Base-by-base conservation (phyloP, 2,329 filamentous ascomycete species). In the Emericellopsis cladophorae region DNA sequence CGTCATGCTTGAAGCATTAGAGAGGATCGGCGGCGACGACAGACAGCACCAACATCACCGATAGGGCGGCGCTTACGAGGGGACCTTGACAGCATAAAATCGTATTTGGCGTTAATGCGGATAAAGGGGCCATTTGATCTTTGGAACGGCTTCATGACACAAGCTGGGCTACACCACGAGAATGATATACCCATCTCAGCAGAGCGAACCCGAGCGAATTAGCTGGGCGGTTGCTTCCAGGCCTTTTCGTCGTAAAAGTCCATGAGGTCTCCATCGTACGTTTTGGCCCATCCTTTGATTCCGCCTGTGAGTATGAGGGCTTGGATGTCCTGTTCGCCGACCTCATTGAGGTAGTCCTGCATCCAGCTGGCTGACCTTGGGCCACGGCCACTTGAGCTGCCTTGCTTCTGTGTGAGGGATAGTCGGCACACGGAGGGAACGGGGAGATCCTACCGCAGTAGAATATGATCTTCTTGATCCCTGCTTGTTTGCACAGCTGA, bases 1-100 rank as follows among this genome's bases (percentile, higher is more conserved):
- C 22, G 89, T 98, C 42, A 95, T 98, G 90, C 76, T 98, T 42
- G 93, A 98, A 66, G 86, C 79, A 9, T 62, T 85, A 43, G 76
- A 80, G 58, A 69, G 79, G 54, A 81, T 84, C 50, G 76, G 75
- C 46, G 74, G 76, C 44, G 73, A 76, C 53, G 73, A 80, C 48
- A 62, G 62, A 50, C 60, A 58, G 52, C 53, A 60, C 43, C 44
- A 15, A 21, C 16, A 37, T 23, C 31, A 39, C 24, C 42, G 38
- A 33, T 33, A 37, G 36, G 22, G 11, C 12, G 26, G 26, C 26
- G 8, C 12, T 7, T 7, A 33, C 26, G 16, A 34, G n/a, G 26
- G n/a, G 31, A 29, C 8, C 5, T 18, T 14, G 31, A 31, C 18
- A 37, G 14, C 21, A n/a, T 33, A 41, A 31, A 23, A 32, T 35